Evolutionary conservation across 129 eudicot species (phyloP), one percentile per base, ranked within the genome.

Genomic region (Kitagawia praeruptora): DNA sequence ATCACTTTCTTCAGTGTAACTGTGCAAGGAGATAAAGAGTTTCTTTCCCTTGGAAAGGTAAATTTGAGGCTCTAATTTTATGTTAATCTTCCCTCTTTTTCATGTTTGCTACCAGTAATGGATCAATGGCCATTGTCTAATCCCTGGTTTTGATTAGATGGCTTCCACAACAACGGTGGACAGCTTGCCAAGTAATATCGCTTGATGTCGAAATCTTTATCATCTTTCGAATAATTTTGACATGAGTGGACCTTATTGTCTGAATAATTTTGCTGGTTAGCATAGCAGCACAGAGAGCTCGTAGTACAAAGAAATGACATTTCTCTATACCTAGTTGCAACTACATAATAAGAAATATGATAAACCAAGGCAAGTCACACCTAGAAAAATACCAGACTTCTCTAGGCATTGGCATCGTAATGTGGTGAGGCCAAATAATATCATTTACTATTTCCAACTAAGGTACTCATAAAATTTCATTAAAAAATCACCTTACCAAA

Each of bases 41-140:
- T 82, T 79, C 58, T 74, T 82, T 79, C 58, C 75, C 31, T 12
- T 16, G 74, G 76, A 75, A 77, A 74, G 11, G 80, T 81, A 51
- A 82, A 78, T 70, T 46, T 85, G 76, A 83, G 88, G 91, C 85
- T 78, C 70, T 78, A 70, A 85, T 74, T 51, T 69, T 37, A 64
- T 12, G 63, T 38, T 81, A 31, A 31, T 67, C 21, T 31, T 7
- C 5, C 14, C 73, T 4, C 16, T 12, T 10, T 27, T 19, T 21
- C 13, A 6, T 81, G 70, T 48, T 77, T 51, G 15, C 63, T 28
- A 61, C 75, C 25, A 58, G 80, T 37, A 75, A 6, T 13, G 41
- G 80, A 71, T 75, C 10, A 76, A 58, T 38, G 90, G 90, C 76
- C 67, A 49, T 78, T 39, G 82, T 77, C 83, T 9, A 74, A 44